Evolutionary conservation across 2,329 filamentous ascomycete species (phyloP), one percentile per base, ranked within the genome.

Genomic region (Alternaria ethzedia): DNA sequence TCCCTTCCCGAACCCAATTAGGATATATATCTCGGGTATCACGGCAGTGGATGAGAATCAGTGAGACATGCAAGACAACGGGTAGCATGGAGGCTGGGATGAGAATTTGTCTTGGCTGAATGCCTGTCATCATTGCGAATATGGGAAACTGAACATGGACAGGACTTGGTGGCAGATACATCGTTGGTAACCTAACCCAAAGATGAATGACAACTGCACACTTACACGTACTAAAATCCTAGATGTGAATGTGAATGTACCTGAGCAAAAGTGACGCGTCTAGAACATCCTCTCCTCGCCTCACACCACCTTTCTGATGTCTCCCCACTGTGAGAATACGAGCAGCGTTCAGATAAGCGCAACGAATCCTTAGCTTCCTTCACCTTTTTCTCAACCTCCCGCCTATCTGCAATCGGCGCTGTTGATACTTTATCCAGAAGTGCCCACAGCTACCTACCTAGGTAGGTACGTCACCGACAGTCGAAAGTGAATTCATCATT

Each of bases 351-450:
- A 10, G 9, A 41, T 3, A 17, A 41, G 36, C 2, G 5, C n/a
- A 17, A 17, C 6, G 0, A 1, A 3, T 17, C 1, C n/a, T 5
- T 6, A 17, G 9, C 36, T 11, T 17, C 0, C 15, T 3, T 41
- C 36, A n/a, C 0, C 8, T 10, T 41, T 0, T 0, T 17, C 4
- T 13, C 36, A 3, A 3, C 0, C 8, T 11, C n/a, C 0, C 36
- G 0, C 5, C n/a, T 41, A 2, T 41, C n/a, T 41, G n/a, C 36
- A 4, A 0, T 17, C 36, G 9, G 0, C 15, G 15, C 9, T 11
- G 36, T 9, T 41, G n/a, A 4, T 5, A 4, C 1, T n/a, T 2
- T 3, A 1, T 10, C 2, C 15, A 2, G 0, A 30, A 6, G 5
- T 8, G 3, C 1, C 8, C 15, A n/a, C 2, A 41, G 36, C 36